Evolutionary conservation across 805 yeast species (phyloP), one percentile per base, ranked within the genome.

Genomic region (Myxozyma vanderwaltii): DNA sequence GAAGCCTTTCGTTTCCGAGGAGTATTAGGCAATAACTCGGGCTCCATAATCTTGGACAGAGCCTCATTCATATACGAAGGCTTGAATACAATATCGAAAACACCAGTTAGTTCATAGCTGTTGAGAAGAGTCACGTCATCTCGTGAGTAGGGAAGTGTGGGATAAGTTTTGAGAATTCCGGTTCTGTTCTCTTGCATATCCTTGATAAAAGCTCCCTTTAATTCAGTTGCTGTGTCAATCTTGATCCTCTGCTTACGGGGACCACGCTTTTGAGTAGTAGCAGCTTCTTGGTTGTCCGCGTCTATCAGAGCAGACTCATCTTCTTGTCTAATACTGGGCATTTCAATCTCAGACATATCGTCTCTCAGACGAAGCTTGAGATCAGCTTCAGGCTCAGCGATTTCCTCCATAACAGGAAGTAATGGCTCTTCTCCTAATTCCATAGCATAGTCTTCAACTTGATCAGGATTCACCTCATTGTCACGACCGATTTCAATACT

Each of bases 191-290:
- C 60, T 60, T 75, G 79, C 50, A 66, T 63, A 29, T 64, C 63
- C 54, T 73, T 72, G 35, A 77, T 69, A 35, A 65, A 63, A 1
- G 76, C 81, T 4, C 78, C 70, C n/a, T 79, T 73, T 40, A 82
- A 70, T 46, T 80, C 83, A 19, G 73, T 77, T 4, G 61, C 68
- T 0, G 73, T 64, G 68, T 84, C 88, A n/a, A 79, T 67, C 35
- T 75, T 70, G 27, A 83, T 66, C 63, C 76, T 79, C 59, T 80
- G 76, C 56, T 79, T 27, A 27, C 35, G 74, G 5, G 69, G 67
- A 41, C 69, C 73, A 3, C 58, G 63, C 43, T 55, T 44, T 41
- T 36, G 53, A 6, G 51, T 23, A 19, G 43, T 31, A 17, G 57
- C 40, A 36, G 46, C 51, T 10, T 61, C 61, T 1, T 53, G 44